phyloP scores from a whole-genome alignment of 163 green algal genomes.

The Volvox carteri region DNA sequence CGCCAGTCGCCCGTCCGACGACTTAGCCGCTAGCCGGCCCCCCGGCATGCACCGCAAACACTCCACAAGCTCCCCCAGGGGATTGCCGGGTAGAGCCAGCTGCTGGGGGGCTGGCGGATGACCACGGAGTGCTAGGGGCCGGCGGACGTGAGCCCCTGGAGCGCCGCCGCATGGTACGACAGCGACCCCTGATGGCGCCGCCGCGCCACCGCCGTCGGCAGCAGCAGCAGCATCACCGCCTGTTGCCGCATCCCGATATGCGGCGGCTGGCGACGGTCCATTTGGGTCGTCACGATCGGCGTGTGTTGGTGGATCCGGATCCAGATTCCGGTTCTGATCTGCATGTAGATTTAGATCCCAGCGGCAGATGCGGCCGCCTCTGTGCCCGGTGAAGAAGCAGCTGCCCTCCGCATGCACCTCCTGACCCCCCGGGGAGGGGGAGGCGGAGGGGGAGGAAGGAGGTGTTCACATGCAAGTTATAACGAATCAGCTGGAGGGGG shows the following conservation, averaged over 20 bases:
- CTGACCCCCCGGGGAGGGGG: background rate
- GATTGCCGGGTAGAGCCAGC: background rate
- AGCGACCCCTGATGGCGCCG: too few relatives aligned
- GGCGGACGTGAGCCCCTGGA: too few relatives aligned
- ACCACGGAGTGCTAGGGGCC: background rate
- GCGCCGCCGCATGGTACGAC: too few relatives aligned
- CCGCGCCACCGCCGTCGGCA: too few relatives aligned
- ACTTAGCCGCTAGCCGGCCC: conserved; percentile 25
- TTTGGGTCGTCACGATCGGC: too few relatives aligned
- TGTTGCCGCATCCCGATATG: too few relatives aligned
- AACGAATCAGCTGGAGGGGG: too few relatives aligned
- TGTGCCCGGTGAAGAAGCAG: conserved; percentile 46
- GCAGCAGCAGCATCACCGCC: too few relatives aligned
- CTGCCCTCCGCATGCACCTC: conserved; percentile 27
- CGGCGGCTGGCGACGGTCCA: too few relatives aligned
- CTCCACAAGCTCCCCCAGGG: conserved; percentile 13
- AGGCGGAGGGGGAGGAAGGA: background rate
- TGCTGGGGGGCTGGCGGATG: background rate
- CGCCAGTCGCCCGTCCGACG: conserved; percentile 19
- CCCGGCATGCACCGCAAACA: conserved; percentile 34
- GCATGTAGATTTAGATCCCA: conserved; percentile 35
- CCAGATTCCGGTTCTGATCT: too few relatives aligned
- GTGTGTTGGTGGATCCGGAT: too few relatives aligned
- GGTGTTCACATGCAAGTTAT: too few relatives aligned
- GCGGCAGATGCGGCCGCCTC: conserved; percentile 42